Conservation (phyloP, 1,139 yeast species). For the Scheffersomyces parashehatae region DNA sequence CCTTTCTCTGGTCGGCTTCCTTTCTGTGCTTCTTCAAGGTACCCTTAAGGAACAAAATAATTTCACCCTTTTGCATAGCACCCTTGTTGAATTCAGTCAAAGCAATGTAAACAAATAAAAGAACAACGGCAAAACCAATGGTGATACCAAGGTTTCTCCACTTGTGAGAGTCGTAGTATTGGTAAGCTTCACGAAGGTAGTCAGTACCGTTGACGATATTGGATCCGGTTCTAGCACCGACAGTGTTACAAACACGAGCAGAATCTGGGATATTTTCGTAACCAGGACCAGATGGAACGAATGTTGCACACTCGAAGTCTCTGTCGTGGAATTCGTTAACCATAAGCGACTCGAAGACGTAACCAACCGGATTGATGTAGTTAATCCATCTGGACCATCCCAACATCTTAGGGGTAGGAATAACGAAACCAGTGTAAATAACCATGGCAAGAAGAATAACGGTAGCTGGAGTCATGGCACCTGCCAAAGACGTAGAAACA, state of each 20-base stretch:
- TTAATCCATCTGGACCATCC: slow-evolving; percentile 84
- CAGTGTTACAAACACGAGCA: slow-evolving; percentile 57
- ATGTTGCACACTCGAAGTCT: slow-evolving; percentile 41
- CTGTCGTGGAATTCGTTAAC: slow-evolving; percentile 54
- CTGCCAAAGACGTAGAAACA: slow-evolving; percentile 55
- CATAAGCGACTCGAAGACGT: slow-evolving; percentile 69
- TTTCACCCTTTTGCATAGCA: slow-evolving; percentile 81
- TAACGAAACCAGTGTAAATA: slow-evolving; percentile 76
- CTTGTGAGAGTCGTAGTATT: slow-evolving; percentile 57
- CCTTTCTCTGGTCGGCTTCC: slow-evolving; percentile 24
- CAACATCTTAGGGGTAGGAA: slow-evolving; percentile 66
- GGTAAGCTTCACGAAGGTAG: slow-evolving; percentile 48
- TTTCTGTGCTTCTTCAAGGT: slow-evolving; percentile 27
- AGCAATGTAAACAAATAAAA: slow-evolving; percentile 54
- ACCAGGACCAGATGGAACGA: slow-evolving; percentile 53
- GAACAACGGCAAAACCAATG: slow-evolving; percentile 55
- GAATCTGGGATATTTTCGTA: slow-evolving; percentile 39
- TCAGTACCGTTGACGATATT: slow-evolving; percentile 55
- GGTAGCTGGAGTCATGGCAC: slow-evolving; percentile 78
- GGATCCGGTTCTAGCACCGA: slow-evolving; percentile 64
- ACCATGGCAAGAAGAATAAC: slow-evolving; percentile 58
- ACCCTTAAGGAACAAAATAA: slow-evolving; percentile 58
- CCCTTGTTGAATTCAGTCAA: slow-evolving; percentile 70
- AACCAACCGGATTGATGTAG: slow-evolving; percentile 70
- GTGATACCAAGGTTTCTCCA: slow-evolving; percentile 87